phyloP scores from a whole-genome alignment of 1,284 basidiomycete species.

The Pholiota adiposa region DNA sequence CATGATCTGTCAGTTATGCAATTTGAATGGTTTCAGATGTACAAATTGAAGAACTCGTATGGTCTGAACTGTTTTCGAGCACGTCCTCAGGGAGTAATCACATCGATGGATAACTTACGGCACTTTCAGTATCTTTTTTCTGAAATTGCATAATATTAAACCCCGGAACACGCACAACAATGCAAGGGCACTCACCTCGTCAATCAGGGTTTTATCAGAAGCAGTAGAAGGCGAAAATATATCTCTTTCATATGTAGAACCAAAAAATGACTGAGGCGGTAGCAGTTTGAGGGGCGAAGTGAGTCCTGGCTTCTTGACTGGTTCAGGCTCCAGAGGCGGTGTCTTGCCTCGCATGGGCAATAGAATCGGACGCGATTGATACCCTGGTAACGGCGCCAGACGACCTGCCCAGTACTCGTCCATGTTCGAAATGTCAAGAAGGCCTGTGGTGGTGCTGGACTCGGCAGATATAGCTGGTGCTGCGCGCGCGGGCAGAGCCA shows the following conservation, averaged over 20 bases:
- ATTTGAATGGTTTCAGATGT: too few relatives aligned
- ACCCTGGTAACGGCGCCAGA: conserved; percentile 45
- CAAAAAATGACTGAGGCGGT: conserved; percentile 30
- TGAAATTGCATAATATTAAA: too few relatives aligned
- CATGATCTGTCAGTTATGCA: too few relatives aligned
- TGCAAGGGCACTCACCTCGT: not conserved
- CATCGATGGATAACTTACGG: too few relatives aligned
- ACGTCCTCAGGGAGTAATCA: too few relatives aligned
- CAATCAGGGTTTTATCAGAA: conserved; percentile 1
- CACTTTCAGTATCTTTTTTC: not conserved
- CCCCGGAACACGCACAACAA: too few relatives aligned
- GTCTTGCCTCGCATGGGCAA: conserved; percentile 26
- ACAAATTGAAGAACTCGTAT: too few relatives aligned
- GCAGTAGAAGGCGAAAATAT: not conserved
- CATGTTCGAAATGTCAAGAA: conserved; percentile 22
- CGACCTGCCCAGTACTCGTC: conserved; percentile 45
- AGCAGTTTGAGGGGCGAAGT: conserved; percentile 21
- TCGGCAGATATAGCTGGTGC: not conserved
- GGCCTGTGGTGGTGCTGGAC: not conserved
- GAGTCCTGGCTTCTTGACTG: conserved; percentile 24
- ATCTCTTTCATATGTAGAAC: conserved; percentile 10
- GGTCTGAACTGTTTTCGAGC: too few relatives aligned
- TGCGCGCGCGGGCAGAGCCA: conserved; percentile 15
- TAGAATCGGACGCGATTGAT: conserved; percentile 36
- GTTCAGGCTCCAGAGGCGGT: conserved; percentile 16